Conservation (phyloP, 352 stramenopile genomes). For the Globisporangium carolinianum region DNA sequence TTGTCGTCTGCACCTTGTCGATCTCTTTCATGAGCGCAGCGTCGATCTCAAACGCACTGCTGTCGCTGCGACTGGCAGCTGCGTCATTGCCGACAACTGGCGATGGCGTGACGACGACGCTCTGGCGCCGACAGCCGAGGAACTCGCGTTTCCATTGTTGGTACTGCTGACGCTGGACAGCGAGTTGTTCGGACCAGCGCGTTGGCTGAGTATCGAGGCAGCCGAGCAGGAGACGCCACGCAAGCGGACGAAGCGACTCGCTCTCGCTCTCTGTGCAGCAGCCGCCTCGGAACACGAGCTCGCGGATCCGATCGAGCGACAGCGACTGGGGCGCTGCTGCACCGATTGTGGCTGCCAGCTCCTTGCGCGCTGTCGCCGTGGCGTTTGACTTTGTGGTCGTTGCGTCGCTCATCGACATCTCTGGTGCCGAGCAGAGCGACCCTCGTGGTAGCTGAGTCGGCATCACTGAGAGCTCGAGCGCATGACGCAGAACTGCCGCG, state of each 20-base stretch:
- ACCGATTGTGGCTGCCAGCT: not conserved
- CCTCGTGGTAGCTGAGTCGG: not conserved
- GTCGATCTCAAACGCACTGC: slow-evolving; percentile 11
- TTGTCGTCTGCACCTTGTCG: slow-evolving; percentile 33
- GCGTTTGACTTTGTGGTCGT: not conserved
- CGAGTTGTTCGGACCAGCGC: slow-evolving; percentile 17
- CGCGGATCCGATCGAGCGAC: slow-evolving; percentile 17
- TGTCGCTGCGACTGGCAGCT: too few species aligned
- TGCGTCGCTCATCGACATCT: not conserved
- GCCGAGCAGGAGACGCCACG: slow-evolving; percentile 36
- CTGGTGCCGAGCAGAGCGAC: not conserved
- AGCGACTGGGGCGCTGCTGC: slow-evolving; percentile 3
- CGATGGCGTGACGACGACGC: slow-evolving; percentile 1
- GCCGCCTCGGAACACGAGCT: slow-evolving; percentile 12
- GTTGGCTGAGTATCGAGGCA: slow-evolving; percentile 15
- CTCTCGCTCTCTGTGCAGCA: not conserved
- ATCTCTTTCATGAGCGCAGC: slow-evolving; percentile 48
- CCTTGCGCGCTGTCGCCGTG: too few species aligned
- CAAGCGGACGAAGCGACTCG: slow-evolving; percentile 15
- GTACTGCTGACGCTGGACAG: slow-evolving; percentile 19
- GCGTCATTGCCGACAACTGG: not conserved
- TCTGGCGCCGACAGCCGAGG: slow-evolving; percentile 10
- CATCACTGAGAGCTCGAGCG: not conserved
- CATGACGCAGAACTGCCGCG: not conserved
- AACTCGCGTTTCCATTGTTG: slow-evolving; percentile 30